Evolutionary conservation across 2,329 filamentous ascomycete species (phyloP).

Genomic region (Rhexocercosporidium sp.): DNA sequence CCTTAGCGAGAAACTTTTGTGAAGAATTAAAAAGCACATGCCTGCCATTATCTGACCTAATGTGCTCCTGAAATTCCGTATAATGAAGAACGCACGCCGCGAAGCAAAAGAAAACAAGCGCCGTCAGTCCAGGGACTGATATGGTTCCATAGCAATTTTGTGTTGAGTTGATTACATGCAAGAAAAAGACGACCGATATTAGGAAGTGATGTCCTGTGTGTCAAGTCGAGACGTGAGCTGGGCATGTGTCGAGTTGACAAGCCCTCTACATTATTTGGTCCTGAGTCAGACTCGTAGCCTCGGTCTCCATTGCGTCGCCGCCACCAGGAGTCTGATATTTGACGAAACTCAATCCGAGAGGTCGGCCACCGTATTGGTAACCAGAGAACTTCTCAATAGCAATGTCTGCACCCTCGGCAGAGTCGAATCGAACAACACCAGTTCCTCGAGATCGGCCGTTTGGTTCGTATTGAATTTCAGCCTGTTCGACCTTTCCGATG

Average conservation of each 20-base stretch:
- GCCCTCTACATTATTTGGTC: constrained; percentile 88
- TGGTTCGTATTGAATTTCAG: constrained; percentile 98
- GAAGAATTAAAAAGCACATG: constrained; percentile 25
- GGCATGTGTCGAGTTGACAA: neutral
- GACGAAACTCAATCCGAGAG: constrained; percentile 90
- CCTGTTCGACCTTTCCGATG: constrained; percentile 96
- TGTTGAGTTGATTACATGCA: constrained; percentile 26
- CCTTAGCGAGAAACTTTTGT: constrained; percentile 28
- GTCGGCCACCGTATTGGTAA: constrained; percentile 95
- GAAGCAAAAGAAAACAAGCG: constrained; percentile 10
- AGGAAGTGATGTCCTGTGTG: constrained; percentile 6
- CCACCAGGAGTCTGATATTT: constrained; percentile 80
- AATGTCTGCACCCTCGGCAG: constrained; percentile 82
- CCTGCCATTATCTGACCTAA: constrained; percentile 19
- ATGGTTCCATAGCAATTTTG: constrained; percentile 20
- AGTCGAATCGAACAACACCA: constrained; percentile 95
- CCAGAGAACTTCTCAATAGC: constrained; percentile 97
- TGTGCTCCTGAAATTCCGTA: constrained; percentile 14
- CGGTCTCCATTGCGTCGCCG: constrained; percentile 77
- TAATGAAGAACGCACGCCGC: constrained; percentile 13
- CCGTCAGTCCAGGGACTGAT: constrained; percentile 13
- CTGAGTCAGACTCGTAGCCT: constrained; percentile 83
- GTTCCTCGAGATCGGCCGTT: constrained; percentile 94
- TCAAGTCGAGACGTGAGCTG: constrained; percentile 1
- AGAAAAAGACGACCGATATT: constrained; percentile 20